A percentile compares a stretch with the other conserved stretches of the same genome.
These are phyloP conservation scores for Fusarium fracticaudum DNA, from an alignment of 2,329 filamentous ascomycete genomes.

Conservation along the genomic window DNA sequence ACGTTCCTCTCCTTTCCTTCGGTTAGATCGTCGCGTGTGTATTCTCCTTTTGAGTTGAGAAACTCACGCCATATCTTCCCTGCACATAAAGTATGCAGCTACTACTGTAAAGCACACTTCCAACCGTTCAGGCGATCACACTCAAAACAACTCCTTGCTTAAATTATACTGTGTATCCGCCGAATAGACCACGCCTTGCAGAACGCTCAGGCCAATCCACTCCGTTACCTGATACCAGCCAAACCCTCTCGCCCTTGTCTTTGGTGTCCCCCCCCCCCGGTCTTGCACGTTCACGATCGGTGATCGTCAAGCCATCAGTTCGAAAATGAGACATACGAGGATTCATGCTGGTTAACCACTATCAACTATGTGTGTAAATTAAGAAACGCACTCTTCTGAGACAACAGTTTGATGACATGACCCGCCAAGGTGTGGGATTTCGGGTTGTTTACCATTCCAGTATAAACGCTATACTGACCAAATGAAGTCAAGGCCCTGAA, in stretches of 20 bases:
- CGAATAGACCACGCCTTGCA: conserved; percentile 37
- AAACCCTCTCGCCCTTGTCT: conserved; percentile 4
- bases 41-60: conserved; percentile 4
- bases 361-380: conserved; percentile 29
- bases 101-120: conserved; percentile 6
- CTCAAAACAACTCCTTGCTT: conserved; percentile 32
- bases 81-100: conserved; percentile 30
- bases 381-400: conserved; percentile 28
- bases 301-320: conserved; percentile 21
- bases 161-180: conserved; percentile 4
- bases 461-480: background rate
- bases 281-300: background rate
- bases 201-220: conserved; percentile 31
- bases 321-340: conserved; percentile 33
- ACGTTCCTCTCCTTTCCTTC: background rate
- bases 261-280: background rate
- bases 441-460: conserved; percentile 38
- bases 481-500: background rate
- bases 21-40: background rate
- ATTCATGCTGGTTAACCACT: background rate
- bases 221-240: background rate
- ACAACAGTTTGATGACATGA: conserved; percentile 25
- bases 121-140: conserved; percentile 21
- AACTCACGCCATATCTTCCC: conserved; percentile 18
- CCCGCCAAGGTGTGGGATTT: conserved; percentile 1